Base-by-base conservation (phyloP, 2,329 filamentous ascomycete species). In the Nakataea oryzae region DNA sequence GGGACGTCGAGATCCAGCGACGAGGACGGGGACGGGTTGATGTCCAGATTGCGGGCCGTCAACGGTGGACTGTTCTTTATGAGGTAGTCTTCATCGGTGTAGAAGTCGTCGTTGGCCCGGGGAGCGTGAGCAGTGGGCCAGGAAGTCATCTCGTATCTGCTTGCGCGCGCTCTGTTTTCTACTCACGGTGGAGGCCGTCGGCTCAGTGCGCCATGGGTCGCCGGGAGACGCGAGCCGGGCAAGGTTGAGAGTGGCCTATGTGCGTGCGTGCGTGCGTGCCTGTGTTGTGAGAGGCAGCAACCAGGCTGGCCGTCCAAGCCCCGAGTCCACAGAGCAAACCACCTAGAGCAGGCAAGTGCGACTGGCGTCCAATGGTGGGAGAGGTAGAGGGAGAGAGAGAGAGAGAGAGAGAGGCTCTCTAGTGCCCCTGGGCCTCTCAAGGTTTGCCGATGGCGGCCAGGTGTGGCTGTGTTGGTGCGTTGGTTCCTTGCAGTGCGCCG, bases 11-110 rank as follows among this genome's bases (percentile, higher is more conserved):
- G 34, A 13, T 61, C 59, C n/a, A 61, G 50, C 54, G 59, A 61
- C 21, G 59, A 57, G 21, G 59, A 56, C 17, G 61, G 55, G 3
- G 61, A 62, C 24, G 47, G 57, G 13, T 55, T 58, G 21, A 54
- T 28, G 34, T 58, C 41, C 12, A 54, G 41, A 27, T 47, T 26
- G 24, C 29, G 61, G 28, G 63, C 58, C 59, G 41, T 50, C n/a
- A 72, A 67, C 61, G 67, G 72, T 63, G 78, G 78, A 65, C 76
- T 79, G 66, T 74, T 73, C 66, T 68, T 72, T 58, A 73, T 71
- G 54, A 74, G 66, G 64, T 74, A 74, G 65, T 78, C 78, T 74
- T 80, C 76, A 66, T 76, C 72, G 65, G 79, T 76, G 69, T 76
- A 79, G 61, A 73, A 70, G 61, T 77, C 75, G 70, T 63, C 62